These are phyloP conservation scores for Dimocarpus longan DNA, from an alignment of 345 rosid genomes.

Conservation along the genomic window DNA sequence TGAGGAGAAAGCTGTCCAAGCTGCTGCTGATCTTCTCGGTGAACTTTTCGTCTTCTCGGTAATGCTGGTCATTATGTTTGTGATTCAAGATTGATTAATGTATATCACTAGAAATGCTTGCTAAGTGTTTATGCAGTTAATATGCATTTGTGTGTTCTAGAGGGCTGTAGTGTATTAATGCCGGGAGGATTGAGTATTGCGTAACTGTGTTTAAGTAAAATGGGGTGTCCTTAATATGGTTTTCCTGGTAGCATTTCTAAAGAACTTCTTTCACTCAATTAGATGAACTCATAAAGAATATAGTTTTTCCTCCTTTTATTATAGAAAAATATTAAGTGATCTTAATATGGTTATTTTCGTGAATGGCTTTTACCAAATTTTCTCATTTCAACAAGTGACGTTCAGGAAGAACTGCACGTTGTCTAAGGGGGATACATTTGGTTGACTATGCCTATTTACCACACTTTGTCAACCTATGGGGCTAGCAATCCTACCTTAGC, in stretches of 20 bases:
- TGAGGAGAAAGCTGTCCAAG: slow-evolving; percentile 88
- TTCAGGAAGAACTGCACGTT: background rate
- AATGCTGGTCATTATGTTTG: slow-evolving; percentile 12
- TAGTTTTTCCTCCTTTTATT: no score
- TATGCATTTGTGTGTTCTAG: background rate
- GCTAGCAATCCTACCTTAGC: background rate
- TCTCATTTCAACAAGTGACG: no score
- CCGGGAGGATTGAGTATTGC: background rate
- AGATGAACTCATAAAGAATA: background rate
- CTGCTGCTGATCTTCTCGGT: slow-evolving; percentile 84
- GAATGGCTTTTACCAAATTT: no score
- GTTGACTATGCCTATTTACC: background rate
- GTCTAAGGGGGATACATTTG: background rate
- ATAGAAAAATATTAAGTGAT: no score
- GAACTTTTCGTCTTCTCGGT: slow-evolving; percentile 85
- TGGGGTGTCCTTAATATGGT: background rate
- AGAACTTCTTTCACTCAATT: background rate
- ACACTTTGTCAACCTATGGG: background rate
- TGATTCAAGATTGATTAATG: background rate
- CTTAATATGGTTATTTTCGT: no score
- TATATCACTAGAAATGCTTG: slow-evolving; percentile 3
- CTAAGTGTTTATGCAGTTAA: background rate
- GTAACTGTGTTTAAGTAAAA: background rate
- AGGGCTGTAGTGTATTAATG: background rate
- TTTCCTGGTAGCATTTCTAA: background rate